Base-by-base conservation (phyloP, 1,139 yeast species). In the Candida sanyaensis region DNA sequence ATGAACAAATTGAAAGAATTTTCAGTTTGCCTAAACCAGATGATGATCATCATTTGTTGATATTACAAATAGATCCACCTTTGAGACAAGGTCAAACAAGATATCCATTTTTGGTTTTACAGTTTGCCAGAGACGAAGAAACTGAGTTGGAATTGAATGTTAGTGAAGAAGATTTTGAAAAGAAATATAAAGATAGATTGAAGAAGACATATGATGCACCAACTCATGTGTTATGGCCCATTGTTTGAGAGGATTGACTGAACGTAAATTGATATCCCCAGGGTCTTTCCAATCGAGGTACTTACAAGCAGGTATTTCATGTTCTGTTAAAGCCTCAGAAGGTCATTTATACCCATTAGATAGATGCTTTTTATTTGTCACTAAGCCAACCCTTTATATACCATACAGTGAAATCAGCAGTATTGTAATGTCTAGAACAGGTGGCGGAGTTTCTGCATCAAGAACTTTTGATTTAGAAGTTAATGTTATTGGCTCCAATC, bases 1-100 rank as follows among this genome's bases (percentile, higher is more conserved):
- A 89, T 69, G 80, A 85, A 61, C 96, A 90, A 63, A 86, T 93
- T 55, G 97, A 92, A 67, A 79, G 97, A 61, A 83, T 93, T 44
- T 93, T 93, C 59, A 83, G 96, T 21, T 77, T 93, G 55, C 99
- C 99, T 33, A 91, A 91, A 63, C 92, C 96, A 1, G 99, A 95
- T 66, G 97, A 91, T 53, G 77, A 88, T 44, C 96, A 93, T 64
- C 96, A 92, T 65, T 76, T 91, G 57, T 77, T 93, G 60, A 85
- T 93, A 12, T 73, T 93, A 50, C 97, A 95, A 61, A 86, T 95
- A 39, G 98, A 93, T 59, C 99, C 99, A 27, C 99, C 99, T 4
- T 75, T 76, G 56, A 73, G 81, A 65, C 81, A 93, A 70, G 99
- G 99, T 49, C 98, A 93, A 71, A 95, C 99, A 0, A 81, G 97